Percentiles rank a stretch among this genome's conserved stretches.
phyloP scores from a whole-genome alignment of 306 rosid species.

The Oemleria cerasiformis region DNA sequence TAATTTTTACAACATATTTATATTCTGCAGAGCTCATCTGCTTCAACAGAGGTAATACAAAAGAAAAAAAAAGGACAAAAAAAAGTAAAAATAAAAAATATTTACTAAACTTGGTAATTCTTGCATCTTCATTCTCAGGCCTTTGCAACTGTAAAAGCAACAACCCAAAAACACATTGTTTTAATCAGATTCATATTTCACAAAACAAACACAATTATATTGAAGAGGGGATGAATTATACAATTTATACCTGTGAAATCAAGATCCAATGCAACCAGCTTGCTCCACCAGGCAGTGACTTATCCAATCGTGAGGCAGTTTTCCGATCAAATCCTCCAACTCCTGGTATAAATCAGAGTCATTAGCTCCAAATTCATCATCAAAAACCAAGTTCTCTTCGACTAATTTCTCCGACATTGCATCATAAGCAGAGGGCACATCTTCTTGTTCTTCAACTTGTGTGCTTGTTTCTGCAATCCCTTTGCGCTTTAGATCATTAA shows the following conservation, averaged over 20 bases:
- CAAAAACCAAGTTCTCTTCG: slow-evolving; percentile 35
- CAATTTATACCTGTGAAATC: slow-evolving; percentile 18
- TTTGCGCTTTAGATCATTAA: slow-evolving; percentile 22
- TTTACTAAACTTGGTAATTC: too few relatives aligned
- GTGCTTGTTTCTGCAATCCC: slow-evolving; percentile 13
- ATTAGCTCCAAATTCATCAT: slow-evolving; percentile 50
- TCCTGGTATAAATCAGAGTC: slow-evolving; percentile 68
- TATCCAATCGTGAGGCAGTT: slow-evolving; percentile 53
- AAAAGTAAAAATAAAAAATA: too few relatives aligned
- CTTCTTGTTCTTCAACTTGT: neutral
- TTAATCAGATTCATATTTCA: neutral
- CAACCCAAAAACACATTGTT: neutral
- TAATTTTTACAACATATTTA: neutral
- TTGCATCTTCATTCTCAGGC: neutral
- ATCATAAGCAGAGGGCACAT: slow-evolving; percentile 44
- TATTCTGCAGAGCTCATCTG: neutral
- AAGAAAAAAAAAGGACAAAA: neutral
- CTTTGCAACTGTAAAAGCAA: neutral
- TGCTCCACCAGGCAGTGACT: slow-evolving; percentile 49
- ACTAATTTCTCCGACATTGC: slow-evolving; percentile 49
- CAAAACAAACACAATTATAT: neutral
- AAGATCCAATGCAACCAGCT: slow-evolving; percentile 45
- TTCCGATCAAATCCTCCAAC: slow-evolving; percentile 70
- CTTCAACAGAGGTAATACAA: neutral
- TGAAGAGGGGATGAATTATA: neutral